phyloP scores from a whole-genome alignment of 1,284 basidiomycete species.

The Sutorius eximius region DNA sequence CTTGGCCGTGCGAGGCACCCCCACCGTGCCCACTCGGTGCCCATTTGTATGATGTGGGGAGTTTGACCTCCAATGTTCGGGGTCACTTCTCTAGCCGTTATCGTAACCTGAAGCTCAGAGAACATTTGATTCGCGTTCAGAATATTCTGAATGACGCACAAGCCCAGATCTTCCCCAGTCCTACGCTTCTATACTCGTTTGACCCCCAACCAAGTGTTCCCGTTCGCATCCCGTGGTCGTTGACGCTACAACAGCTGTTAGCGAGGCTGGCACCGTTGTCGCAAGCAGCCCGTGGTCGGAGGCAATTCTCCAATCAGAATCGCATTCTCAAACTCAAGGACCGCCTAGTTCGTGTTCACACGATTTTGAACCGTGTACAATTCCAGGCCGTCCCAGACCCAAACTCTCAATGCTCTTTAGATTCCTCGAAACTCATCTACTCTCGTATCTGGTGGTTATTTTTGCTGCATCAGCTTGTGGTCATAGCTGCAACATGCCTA shows the following conservation, averaged over 20 bases:
- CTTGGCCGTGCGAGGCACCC: conserved; percentile 23
- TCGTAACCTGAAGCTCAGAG: neutral
- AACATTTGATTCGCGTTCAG: neutral
- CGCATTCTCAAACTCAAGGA: conserved; percentile 16
- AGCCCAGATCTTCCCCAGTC: neutral
- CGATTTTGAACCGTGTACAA: conserved; percentile 1
- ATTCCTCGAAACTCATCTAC: neutral
- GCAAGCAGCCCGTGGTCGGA: neutral
- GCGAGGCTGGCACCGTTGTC: conserved; percentile 1
- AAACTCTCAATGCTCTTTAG: neutral
- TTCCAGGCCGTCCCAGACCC: neutral
- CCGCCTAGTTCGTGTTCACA: conserved; percentile 5
- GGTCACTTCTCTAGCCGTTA: too few relatives aligned
- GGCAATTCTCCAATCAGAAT: conserved; percentile 13
- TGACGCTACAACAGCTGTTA: conserved; percentile 13
- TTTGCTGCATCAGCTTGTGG: conserved; percentile 9
- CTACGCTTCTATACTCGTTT: conserved; percentile 14
- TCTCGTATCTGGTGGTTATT: neutral
- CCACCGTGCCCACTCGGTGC: conserved; percentile 5
- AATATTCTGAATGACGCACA: too few relatives aligned
- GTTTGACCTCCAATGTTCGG: neutral
- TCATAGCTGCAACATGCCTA: conserved; percentile 1
- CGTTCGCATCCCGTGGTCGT: neutral
- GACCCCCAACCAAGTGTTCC: neutral
- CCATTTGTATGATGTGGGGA: conserved; percentile 5